These are phyloP conservation scores for Candida frijolesensis DNA, from an alignment of 1,139 yeast species.

Conservation along the genomic window DNA sequence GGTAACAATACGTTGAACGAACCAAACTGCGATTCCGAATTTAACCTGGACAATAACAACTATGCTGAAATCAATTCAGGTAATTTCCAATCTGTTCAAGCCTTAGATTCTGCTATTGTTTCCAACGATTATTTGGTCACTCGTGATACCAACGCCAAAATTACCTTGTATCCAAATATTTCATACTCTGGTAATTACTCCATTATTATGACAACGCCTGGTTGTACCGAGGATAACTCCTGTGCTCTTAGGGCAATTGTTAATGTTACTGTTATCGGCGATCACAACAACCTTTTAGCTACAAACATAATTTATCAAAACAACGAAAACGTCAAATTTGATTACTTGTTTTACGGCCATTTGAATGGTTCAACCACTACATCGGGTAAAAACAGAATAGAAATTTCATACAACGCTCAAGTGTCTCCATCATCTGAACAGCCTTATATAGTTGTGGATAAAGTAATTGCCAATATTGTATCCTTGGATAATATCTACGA, in stretches of 20 bases:
- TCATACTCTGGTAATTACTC: conserved; percentile 76
- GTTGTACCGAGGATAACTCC: conserved; percentile 70
- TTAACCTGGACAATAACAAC: conserved; percentile 31
- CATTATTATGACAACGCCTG: conserved; percentile 79
- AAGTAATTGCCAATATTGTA: conserved; percentile 57
- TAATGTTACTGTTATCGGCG: conserved; percentile 65
- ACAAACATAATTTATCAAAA: conserved; percentile 67
- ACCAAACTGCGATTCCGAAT: conserved; percentile 53
- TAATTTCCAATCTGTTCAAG: conserved; percentile 31
- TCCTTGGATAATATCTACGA: conserved; percentile 47
- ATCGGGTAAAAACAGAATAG: conserved; percentile 51
- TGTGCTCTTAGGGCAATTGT: conserved; percentile 76
- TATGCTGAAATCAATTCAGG: conserved; percentile 37
- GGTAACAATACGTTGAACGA: conserved; percentile 77
- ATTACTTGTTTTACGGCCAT: conserved; percentile 71
- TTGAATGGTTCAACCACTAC: conserved; percentile 50
- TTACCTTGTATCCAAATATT: conserved; percentile 69
- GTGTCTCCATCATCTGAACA: conserved; percentile 26
- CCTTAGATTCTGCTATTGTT: conserved; percentile 21
- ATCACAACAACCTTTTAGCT: conserved; percentile 46
- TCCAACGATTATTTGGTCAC: conserved; percentile 35
- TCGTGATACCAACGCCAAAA: conserved; percentile 41
- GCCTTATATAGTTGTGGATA: conserved; percentile 71
- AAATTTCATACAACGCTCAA: conserved; percentile 40
- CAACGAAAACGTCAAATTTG: conserved; percentile 79